phyloP scores from a whole-genome alignment of 495 filamentous ascomycete genomes.

The Hypomontagnella monticulosa region DNA sequence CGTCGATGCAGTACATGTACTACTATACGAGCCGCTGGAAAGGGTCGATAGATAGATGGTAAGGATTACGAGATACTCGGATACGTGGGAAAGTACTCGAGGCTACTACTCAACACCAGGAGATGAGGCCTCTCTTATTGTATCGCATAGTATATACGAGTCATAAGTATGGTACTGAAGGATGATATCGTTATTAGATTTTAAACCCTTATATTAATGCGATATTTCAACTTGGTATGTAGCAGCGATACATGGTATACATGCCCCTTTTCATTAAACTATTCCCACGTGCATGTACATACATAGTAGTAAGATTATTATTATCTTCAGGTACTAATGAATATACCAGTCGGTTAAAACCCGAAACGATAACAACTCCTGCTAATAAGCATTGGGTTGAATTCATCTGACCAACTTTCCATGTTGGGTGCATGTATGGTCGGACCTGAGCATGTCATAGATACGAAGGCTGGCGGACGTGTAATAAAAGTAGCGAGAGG shows the following conservation, averaged over 20 bases:
- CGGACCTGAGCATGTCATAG: slow-evolving; percentile 17
- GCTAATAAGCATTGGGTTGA: slow-evolving; percentile 34
- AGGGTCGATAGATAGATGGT: too few relatives aligned
- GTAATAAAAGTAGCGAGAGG: not conserved
- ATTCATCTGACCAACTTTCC: slow-evolving; percentile 42
- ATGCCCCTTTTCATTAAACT: slow-evolving; percentile 3
- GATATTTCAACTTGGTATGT: too few relatives aligned
- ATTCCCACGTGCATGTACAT: slow-evolving; percentile 6
- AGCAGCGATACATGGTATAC: not conserved
- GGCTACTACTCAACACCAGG: too few relatives aligned
- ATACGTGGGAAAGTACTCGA: too few relatives aligned
- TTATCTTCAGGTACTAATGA: slow-evolving; percentile 5
- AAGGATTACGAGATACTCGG: too few relatives aligned
- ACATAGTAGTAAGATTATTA: slow-evolving; percentile 20
- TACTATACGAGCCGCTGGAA: not conserved
- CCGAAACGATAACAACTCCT: slow-evolving; percentile 29
- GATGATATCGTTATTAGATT: too few relatives aligned
- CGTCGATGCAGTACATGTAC: too few relatives aligned
- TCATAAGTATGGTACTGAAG: too few relatives aligned
- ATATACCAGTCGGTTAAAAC: slow-evolving; percentile 27
- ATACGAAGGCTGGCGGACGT: not conserved
- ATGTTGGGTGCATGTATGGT: slow-evolving; percentile 34
- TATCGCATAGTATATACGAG: too few relatives aligned
- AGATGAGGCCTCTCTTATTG: too few relatives aligned
- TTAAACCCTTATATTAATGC: too few relatives aligned